Base-by-base conservation (phyloP, 2,329 filamentous ascomycete species). In the Harringtonia aguacate region DNA sequence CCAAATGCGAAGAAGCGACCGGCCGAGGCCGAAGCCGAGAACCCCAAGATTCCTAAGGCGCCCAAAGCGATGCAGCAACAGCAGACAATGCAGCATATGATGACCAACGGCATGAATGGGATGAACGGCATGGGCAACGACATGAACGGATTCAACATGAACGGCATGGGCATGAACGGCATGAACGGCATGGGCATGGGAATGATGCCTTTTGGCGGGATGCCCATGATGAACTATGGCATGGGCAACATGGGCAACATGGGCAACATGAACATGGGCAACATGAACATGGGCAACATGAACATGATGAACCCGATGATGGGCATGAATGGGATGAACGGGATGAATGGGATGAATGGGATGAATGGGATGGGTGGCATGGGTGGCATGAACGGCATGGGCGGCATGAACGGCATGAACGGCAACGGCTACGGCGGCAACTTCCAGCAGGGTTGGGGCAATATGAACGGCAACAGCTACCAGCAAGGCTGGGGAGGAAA, bases 1-100 rank as follows among this genome's bases (percentile, higher is more conserved):
- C 4, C 38, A 8, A 47, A 55, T 46, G 67, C 76, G 22, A 92
- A 85, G 65, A 98, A 97, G 67, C 79, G 92, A 20, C 75, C 84
- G 12, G 87, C 88, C 14, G 86, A 90, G 30, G 82, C 88, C 42
- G 71, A 71, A 28, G 65, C 74, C 8, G 77, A 80, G 53, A 80
- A 82, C 52, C 74, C 75, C 34, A 76, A 75, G 56, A 75, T 81
- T 34, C 75, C 78, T 37, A 82, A 81, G 53, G 78, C 70, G 0
- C 79, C 78, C 3, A 79, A 78, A 58, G 77, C 73, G 31, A 83
- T 79, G 78, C 75, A 73, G 56, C 68, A 68, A 55, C 64, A 61
- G 43, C 59, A 55, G 27, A 65, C 67, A 61, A 66, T 67, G 61
- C 63, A 62, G 17, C 36, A 35, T 29, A 33, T 29, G 20, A 39